These are phyloP conservation scores for Halenospora varia DNA, from an alignment of 495 filamentous ascomycete species.

Conservation along the genomic window DNA sequence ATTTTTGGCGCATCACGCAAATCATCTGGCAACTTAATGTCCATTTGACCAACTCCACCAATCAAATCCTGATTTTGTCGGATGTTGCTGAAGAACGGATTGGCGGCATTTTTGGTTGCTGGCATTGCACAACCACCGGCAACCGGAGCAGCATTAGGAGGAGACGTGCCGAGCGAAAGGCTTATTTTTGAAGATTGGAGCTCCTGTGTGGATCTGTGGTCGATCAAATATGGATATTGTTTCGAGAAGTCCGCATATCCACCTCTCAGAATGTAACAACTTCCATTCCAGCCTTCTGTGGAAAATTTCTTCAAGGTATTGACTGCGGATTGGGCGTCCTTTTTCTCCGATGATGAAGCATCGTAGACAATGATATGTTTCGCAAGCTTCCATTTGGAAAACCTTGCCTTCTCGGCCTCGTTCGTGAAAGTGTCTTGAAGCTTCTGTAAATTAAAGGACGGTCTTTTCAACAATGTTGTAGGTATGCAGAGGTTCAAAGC, in stretches of 20 bases:
- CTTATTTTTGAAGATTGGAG: conserved; percentile 39
- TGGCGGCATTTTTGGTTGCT: conserved; percentile 56
- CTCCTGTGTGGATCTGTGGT: conserved; percentile 36
- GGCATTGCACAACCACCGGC: conserved; percentile 87
- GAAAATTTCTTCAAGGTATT: conserved; percentile 93
- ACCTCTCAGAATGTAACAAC: conserved; percentile 63
- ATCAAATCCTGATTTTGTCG: conserved; percentile 95
- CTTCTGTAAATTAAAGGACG: conserved; percentile 88
- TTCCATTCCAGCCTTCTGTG: conserved; percentile 76
- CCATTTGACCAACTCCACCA: conserved; percentile 87
- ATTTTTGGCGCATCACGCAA: conserved; percentile 43
- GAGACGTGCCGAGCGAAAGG: conserved; percentile 42
- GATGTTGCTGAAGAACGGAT: conserved; percentile 95
- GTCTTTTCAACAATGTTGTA: conserved; percentile 86
- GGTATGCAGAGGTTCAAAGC: conserved; percentile 94
- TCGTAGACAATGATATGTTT: conserved; percentile 87
- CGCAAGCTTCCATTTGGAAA: conserved; percentile 69
- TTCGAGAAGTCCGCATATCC: conserved; percentile 50
- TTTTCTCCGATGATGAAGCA: conserved; percentile 63
- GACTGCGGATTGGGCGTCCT: conserved; percentile 70
- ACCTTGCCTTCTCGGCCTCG: conserved; percentile 66
- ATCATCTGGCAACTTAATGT: conserved; percentile 62
- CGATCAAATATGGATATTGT: conserved; percentile 43
- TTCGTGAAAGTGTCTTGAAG: conserved; percentile 83
- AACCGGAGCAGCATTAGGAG: conserved; percentile 64